Conservation (phyloP, 2,329 filamentous ascomycete genomes). For the Fusarium lyarnte region DNA sequence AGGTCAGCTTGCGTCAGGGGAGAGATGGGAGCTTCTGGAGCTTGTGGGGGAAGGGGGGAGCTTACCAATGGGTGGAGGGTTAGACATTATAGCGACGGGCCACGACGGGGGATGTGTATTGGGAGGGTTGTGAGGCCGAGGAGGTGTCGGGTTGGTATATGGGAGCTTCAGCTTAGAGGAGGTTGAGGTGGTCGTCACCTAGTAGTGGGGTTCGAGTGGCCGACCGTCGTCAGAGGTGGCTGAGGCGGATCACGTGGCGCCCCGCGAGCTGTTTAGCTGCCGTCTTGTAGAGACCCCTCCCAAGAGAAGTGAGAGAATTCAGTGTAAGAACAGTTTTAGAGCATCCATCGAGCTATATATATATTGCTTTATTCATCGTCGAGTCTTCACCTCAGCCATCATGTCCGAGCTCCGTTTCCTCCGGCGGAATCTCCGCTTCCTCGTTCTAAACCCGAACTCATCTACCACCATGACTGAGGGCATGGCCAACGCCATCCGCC, state of each 20-base stretch:
- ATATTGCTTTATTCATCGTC: no score
- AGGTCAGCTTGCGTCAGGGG: slow-evolving; percentile 40
- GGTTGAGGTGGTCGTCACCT: slow-evolving; percentile 44
- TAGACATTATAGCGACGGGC: slow-evolving; percentile 57
- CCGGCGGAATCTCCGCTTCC: slow-evolving; percentile 54
- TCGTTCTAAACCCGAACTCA: slow-evolving; percentile 85
- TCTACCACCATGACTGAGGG: slow-evolving; percentile 76
- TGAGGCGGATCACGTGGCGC: slow-evolving; percentile 52
- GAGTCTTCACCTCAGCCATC: neutral
- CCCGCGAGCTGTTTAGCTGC: slow-evolving; percentile 18
- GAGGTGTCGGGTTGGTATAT: slow-evolving; percentile 38
- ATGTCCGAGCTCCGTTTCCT: slow-evolving; percentile 37
- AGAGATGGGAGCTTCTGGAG: slow-evolving; percentile 15
- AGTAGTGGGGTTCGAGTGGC: slow-evolving; percentile 49
- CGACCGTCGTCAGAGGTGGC: slow-evolving; percentile 51
- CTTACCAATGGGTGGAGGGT: slow-evolving; percentile 65
- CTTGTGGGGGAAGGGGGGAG: slow-evolving; percentile 30
- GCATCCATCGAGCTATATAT: neutral
- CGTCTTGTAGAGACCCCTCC: slow-evolving; percentile 19
- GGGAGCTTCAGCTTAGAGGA: slow-evolving; percentile 43
- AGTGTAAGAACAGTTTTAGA: neutral
- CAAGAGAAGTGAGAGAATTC: neutral
- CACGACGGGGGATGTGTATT: slow-evolving; percentile 15
- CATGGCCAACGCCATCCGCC: slow-evolving; percentile 61
- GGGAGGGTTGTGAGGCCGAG: slow-evolving; percentile 28